Evolutionary conservation across 345 rosid genomes (phyloP).

Genomic region (Eucalyptus sp.): DNA sequence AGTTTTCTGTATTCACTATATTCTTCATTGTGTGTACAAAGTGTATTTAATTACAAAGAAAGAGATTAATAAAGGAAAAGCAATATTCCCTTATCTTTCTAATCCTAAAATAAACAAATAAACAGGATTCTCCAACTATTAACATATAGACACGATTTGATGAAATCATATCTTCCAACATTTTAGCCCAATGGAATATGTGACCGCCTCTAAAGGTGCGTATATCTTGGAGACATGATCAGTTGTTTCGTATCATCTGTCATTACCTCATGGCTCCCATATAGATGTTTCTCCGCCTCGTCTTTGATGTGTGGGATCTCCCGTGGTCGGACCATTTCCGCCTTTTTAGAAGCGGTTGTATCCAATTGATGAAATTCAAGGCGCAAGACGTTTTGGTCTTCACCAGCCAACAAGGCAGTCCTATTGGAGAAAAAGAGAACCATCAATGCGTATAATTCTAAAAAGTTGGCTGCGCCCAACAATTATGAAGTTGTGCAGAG

Average conservation of each 20-base stretch:
- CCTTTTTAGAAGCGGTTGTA: not conserved
- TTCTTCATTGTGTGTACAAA: too few species aligned
- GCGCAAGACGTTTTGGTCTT: not conserved
- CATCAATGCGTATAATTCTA: not conserved
- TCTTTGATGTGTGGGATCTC: not conserved
- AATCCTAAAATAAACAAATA: too few species aligned
- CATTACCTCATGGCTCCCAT: not conserved
- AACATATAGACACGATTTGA: too few species aligned
- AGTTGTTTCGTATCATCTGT: not conserved
- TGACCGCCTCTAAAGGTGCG: too few species aligned
- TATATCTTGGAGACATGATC: not conserved
- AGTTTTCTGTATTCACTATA: too few species aligned
- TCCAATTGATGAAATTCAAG: not conserved
- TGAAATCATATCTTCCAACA: too few species aligned
- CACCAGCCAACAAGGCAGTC: not conserved
- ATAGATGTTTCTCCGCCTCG: not conserved
- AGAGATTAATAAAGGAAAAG: too few species aligned
- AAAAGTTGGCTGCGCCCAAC: not conserved
- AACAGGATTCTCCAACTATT: too few species aligned
- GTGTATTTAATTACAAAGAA: too few species aligned
- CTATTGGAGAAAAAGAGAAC: not conserved
- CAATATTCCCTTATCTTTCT: too few species aligned
- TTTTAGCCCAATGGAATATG: accelerated
- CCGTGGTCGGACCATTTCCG: not conserved
- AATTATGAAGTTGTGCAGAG: not conserved